Percentiles rank a stretch among this genome's conserved stretches.
Conservation (phyloP, 352 stramenopile genomes). For the Thalassiosira livingstoniorum region DNA sequence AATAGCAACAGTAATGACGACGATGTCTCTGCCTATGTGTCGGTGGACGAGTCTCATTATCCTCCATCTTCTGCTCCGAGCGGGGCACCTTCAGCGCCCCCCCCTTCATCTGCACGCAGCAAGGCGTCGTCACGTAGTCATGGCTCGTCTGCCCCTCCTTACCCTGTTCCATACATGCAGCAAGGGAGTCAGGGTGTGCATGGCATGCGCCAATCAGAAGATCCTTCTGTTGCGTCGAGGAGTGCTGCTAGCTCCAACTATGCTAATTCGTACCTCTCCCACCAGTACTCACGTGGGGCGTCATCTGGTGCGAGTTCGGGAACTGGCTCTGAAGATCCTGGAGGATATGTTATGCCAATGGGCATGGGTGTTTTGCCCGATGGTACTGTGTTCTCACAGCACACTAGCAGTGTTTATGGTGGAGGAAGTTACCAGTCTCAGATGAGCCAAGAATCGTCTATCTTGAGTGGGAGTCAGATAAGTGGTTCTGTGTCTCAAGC, state of each 20-base stretch:
- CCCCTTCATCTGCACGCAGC: background rate
- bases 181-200: too few relatives aligned
- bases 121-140: background rate
- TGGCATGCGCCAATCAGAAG: too few relatives aligned
- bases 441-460: background rate
- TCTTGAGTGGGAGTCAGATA: background rate
- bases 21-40: background rate
- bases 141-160: background rate
- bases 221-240: conserved; percentile 35
- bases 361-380: conserved; percentile 22
- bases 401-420: background rate
- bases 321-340: conserved; percentile 10
- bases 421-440: background rate
- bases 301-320: background rate
- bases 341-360: conserved; percentile 30
- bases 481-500: background rate
- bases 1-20: conserved; percentile 3
- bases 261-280: too few relatives aligned
- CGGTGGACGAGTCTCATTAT: too few relatives aligned
- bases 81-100: background rate
- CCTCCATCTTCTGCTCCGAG: too few relatives aligned
- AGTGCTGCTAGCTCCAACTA: too few relatives aligned
- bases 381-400: conserved; percentile 17
- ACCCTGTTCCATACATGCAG: conserved; percentile 19
- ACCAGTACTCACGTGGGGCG: background rate